These are phyloP conservation scores for Iberis pinnata DNA, from an alignment of 345 rosid species.

Conservation along the genomic window DNA sequence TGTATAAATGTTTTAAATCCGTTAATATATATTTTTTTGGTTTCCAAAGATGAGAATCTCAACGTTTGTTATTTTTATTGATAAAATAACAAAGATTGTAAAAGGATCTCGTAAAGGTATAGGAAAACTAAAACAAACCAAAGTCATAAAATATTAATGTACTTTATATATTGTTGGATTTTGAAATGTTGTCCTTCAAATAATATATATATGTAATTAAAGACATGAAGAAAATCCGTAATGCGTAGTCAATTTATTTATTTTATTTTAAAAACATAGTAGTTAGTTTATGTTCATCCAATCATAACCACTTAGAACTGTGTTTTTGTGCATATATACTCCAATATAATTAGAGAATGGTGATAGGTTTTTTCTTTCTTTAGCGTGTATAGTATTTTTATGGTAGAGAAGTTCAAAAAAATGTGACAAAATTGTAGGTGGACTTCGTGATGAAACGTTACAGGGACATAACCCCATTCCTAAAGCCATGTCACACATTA, in stretches of 20 bases:
- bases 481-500: slow-evolving; percentile 58
- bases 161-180: neutral
- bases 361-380: no score
- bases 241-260: neutral
- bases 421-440: slow-evolving; percentile 42
- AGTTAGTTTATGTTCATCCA: neutral
- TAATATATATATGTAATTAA: neutral
- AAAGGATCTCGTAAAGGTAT: neutral
- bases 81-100: neutral
- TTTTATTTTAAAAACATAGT: neutral
- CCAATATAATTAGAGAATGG: neutral
- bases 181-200: neutral
- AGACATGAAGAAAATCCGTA: neutral
- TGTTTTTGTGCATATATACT: slow-evolving; percentile 1
- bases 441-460: slow-evolving; percentile 78
- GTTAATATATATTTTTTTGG: slow-evolving; percentile 1
- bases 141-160: no score
- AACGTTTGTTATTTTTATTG: no score
- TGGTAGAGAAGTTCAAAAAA: no score
- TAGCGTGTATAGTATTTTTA: no score
- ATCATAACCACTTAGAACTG: neutral
- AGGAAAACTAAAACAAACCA: neutral
- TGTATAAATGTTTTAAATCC: slow-evolving; percentile 4
- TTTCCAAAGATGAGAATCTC: slow-evolving; percentile 5
- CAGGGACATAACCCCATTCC: slow-evolving; percentile 55